Conservation (phyloP, 768 basidiomycete genomes). For the Pleurotus pulmonarius region DNA sequence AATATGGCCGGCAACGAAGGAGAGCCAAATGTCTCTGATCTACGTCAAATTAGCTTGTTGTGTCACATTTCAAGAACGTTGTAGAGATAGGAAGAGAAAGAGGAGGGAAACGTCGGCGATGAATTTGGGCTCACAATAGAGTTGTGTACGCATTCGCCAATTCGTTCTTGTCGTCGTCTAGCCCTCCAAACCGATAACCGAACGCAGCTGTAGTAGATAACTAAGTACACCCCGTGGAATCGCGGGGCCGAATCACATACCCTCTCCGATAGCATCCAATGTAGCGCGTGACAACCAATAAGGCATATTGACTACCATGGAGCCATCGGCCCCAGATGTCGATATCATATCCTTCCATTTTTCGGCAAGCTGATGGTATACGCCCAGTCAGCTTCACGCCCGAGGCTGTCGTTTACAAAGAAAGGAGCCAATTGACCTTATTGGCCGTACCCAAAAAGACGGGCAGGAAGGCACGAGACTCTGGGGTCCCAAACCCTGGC, state of each 20-base stretch:
- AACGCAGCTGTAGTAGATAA: constrained; percentile 35
- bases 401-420: constrained; percentile 7
- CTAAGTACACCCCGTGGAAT: too few species aligned
- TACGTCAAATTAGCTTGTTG: neutral
- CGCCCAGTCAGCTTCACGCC: too few species aligned
- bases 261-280: constrained; percentile 49
- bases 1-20: constrained; percentile 44
- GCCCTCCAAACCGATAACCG: constrained; percentile 53
- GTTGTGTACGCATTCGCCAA: too few species aligned
- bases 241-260: too few species aligned
- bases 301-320: constrained; percentile 42
- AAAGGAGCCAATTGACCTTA: constrained; percentile 28
- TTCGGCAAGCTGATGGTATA: constrained; percentile 43
- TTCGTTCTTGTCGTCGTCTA: constrained; percentile 20
- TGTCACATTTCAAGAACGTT: neutral
- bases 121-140: neutral
- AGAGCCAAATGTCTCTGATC: constrained; percentile 46
- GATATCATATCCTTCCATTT: constrained; percentile 50
- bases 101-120: constrained; percentile 13
- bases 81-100: neutral
- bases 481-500: constrained; percentile 50
- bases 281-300: constrained; percentile 47
- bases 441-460: constrained; percentile 42
- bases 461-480: constrained; percentile 46
- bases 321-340: constrained; percentile 30